These are phyloP conservation scores for Monosporascus sp. DNA, from an alignment of 2,329 filamentous ascomycete species.

Conservation along the genomic window DNA sequence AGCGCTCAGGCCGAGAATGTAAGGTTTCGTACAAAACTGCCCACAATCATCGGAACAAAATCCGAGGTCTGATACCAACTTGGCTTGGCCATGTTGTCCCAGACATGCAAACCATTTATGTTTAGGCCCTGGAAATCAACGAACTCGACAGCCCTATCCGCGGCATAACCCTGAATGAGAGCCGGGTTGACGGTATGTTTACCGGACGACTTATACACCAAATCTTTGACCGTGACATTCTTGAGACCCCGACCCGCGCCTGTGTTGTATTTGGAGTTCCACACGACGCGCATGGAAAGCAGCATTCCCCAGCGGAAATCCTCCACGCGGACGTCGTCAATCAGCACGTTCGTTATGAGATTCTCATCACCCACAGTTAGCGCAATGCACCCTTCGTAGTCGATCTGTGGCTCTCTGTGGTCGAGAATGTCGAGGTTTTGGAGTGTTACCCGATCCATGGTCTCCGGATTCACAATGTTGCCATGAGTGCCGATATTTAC, in stretches of 20 bases:
- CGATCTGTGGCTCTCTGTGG: constrained; percentile 29
- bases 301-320: constrained; percentile 27
- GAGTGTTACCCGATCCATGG: constrained; percentile 22
- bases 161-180: constrained; percentile 13
- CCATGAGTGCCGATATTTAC: constrained; percentile 33
- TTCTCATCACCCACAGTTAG: constrained; percentile 31
- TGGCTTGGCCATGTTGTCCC: constrained; percentile 21
- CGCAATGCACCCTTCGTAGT: constrained; percentile 31
- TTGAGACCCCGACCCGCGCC: constrained; percentile 27
- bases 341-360: constrained; percentile 20
- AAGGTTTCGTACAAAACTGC: too few relatives aligned
- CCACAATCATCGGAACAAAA: constrained; percentile 19
- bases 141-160: constrained; percentile 6
- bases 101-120: constrained; percentile 17
- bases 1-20: too few relatives aligned
- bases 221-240: constrained; percentile 23
- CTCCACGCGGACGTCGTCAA: constrained; percentile 29
- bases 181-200: constrained; percentile 10
- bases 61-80: constrained; percentile 20
- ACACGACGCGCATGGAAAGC: constrained; percentile 30
- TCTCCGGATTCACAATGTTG: constrained; percentile 28
- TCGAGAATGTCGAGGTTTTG: constrained; percentile 33
- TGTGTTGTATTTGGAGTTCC: constrained; percentile 29
- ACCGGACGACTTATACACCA: constrained; percentile 8
- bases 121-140: constrained; percentile 20